Conservation (phyloP, 805 yeast genomes). For the Candida gorgasii region DNA sequence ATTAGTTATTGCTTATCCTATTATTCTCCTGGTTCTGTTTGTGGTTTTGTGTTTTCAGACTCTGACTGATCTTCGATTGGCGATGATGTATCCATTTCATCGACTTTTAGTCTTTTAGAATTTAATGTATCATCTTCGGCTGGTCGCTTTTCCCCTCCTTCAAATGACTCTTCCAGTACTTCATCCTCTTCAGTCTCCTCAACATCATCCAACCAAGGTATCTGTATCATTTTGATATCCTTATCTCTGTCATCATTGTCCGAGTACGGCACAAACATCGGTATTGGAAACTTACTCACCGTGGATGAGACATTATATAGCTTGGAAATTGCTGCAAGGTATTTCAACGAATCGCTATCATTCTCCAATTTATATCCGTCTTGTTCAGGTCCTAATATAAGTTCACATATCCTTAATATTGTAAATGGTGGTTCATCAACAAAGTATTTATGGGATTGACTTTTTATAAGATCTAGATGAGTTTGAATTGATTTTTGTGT, state of each 20-base stretch:
- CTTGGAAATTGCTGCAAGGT: conserved; percentile 42
- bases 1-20: conserved; percentile 7
- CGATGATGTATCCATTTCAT: conserved; percentile 15
- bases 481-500: background rate
- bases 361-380: conserved; percentile 33
- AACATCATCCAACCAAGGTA: conserved; percentile 29
- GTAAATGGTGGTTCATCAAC: conserved; percentile 46
- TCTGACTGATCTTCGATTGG: too few relatives aligned
- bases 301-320: conserved; percentile 30
- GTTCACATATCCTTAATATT: conserved; percentile 46
- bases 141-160: conserved; percentile 1
- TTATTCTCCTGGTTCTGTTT: conserved; percentile 3
- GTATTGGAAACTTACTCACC: conserved; percentile 25
- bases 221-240: conserved; percentile 24
- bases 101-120: background rate
- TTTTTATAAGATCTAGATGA: background rate
- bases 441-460: background rate
- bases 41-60: background rate
- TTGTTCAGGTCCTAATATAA: conserved; percentile 39
- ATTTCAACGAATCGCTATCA: conserved; percentile 38
- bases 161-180: conserved; percentile 5
- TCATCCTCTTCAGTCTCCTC: conserved; percentile 2
- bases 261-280: conserved; percentile 10
- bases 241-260: conserved; percentile 9
- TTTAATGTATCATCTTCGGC: conserved; percentile 1